Evolutionary conservation across 345 rosid species (phyloP), one percentile per base, ranked within the genome.

Genomic region (Gossypium longicalyx): DNA sequence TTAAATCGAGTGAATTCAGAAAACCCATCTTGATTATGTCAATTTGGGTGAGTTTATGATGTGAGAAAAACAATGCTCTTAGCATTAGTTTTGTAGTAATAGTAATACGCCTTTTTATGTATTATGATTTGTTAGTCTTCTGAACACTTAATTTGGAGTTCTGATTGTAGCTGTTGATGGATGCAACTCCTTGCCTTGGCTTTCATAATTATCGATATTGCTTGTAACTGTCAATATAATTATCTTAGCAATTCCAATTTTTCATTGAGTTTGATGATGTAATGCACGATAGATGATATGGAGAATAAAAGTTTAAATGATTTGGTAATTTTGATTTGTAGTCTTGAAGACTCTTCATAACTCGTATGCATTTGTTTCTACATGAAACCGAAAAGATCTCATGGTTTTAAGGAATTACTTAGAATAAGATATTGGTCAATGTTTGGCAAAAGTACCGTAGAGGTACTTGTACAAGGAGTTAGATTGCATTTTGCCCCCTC

Each of bases 291-390:
- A 11, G 22, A 34, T 27, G n/a, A 12, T 11, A 12, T 66, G 27
- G 10, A 15, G 23, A 64, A 45, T 13, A 73, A 4, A 59, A 72
- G 57, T 51, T 52, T 74, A 78, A 51, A 41, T 49, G 15, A 20
- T 73, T 56, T 5, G 11, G 25, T 72, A 34, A 34, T 34, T 34
- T 34, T 34, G 41, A 34, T 34, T 53, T 65, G 34, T 0, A 12
- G 22, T 60, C 44, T 61, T 41, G 57, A 12, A 7, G 13, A 19
- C 9, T 68, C 3, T 22, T 19, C 19, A 12, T 5, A 13, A 47
- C 12, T 12, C 7, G 8, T 25, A 68, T 49, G 61, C 67, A 61
- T 53, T 34, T 44, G 15, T 61, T 41, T 43, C 56, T 60, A 22
- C 59, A 1, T 19, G 49, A 68, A 49, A 68, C 41, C 27, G 15